A percentile compares a stretch with the other conserved stretches of the same genome.
These are phyloP conservation scores for Rhododendron mucronatum DNA, from an alignment of 148 eudicot genomes.

Conservation along the genomic window DNA sequence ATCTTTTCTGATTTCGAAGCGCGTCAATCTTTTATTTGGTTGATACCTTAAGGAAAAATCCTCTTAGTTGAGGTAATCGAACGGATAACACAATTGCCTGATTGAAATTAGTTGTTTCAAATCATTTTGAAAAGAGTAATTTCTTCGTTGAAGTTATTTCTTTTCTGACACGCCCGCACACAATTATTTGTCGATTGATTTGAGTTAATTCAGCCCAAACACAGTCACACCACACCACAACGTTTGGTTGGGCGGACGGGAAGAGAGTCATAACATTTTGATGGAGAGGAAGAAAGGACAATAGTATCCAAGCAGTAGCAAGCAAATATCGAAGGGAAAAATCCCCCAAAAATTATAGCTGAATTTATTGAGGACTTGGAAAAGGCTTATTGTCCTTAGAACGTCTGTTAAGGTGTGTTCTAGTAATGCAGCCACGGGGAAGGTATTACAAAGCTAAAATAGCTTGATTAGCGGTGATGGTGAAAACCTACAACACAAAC, in stretches of 20 bases:
- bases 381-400: background rate
- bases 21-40: too few species aligned
- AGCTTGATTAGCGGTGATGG: background rate
- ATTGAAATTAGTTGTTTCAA: too few species aligned
- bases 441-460: background rate
- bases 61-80: too few species aligned
- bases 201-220: too few species aligned
- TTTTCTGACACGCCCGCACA: too few species aligned
- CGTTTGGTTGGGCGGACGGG: background rate
- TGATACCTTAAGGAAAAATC: too few species aligned
- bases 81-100: too few species aligned
- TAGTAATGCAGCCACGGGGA: too few species aligned
- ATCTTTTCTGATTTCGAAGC: too few species aligned
- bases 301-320: background rate
- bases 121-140: too few species aligned
- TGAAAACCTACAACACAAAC: conserved; percentile 16
- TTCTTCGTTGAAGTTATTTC: too few species aligned
- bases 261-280: background rate
- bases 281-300: background rate
- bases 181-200: too few species aligned
- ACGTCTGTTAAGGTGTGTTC: background rate
- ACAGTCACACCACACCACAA: background rate
- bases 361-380: conserved; percentile 7
- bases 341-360: background rate
- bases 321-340: background rate